A percentile compares a stretch with the other conserved stretches of the same genome.
Evolutionary conservation across 2,329 filamentous ascomycete species (phyloP).

Genomic region (Tolypocladium cylindrosporum): DNA sequence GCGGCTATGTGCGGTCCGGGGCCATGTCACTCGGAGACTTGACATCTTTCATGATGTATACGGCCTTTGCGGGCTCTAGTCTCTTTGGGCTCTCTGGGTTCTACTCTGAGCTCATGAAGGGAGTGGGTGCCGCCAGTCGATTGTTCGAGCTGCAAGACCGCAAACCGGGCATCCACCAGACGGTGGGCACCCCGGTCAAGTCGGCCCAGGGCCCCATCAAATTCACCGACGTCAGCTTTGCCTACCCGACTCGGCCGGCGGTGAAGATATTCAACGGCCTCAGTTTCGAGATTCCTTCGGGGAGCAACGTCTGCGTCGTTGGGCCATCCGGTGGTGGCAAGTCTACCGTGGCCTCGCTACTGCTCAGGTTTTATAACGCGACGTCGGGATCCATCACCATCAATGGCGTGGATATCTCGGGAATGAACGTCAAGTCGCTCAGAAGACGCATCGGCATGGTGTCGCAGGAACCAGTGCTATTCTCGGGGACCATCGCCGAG

Average conservation of each 20-base stretch:
- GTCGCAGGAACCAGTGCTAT: slow-evolving; percentile 88
- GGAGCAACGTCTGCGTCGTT: slow-evolving; percentile 92
- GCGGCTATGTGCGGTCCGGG: slow-evolving; percentile 79
- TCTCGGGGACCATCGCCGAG: slow-evolving; percentile 74
- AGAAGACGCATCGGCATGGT: slow-evolving; percentile 91
- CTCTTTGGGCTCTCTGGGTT: slow-evolving; percentile 92
- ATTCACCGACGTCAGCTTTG: slow-evolving; percentile 78
- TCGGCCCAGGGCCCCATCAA: slow-evolving; percentile 83
- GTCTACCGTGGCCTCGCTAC: slow-evolving; percentile 84
- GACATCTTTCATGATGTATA: slow-evolving; percentile 98
- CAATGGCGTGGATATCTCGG: slow-evolving; percentile 70
- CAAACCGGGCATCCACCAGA: slow-evolving; percentile 76
- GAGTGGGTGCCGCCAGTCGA: slow-evolving; percentile 90
- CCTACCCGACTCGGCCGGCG: slow-evolving; percentile 87
- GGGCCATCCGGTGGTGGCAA: slow-evolving; percentile 94
- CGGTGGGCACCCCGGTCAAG: slow-evolving; percentile 65
- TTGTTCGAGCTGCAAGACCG: slow-evolving; percentile 94
- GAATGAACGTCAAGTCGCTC: slow-evolving; percentile 88
- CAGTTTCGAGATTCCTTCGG: slow-evolving; percentile 83
- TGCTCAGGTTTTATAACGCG: slow-evolving; percentile 85
- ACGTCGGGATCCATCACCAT: slow-evolving; percentile 70
- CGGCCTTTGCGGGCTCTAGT: slow-evolving; percentile 74
- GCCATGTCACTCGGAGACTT: slow-evolving; percentile 84
- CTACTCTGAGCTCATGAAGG: slow-evolving; percentile 98
- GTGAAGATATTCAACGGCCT: slow-evolving; percentile 85